These are phyloP conservation scores for Arthrobotrys pseudoclavata DNA, from an alignment of 2,329 filamentous ascomycete genomes.

Conservation along the genomic window DNA sequence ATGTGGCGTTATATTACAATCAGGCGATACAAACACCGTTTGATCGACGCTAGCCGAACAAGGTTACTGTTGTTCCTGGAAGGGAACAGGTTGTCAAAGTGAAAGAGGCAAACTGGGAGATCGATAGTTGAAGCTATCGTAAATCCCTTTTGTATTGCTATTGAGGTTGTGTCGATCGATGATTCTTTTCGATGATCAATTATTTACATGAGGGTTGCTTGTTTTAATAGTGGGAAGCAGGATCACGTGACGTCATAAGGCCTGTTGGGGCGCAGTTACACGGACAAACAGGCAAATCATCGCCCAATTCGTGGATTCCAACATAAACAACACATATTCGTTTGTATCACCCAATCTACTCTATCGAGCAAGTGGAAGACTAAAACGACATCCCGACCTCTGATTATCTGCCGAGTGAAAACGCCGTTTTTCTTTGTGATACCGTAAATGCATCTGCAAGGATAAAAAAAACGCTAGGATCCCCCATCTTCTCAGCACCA, in stretches of 20 bases:
- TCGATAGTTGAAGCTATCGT: too few species aligned
- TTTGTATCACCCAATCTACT: neutral
- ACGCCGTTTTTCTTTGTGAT: neutral
- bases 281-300: neutral
- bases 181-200: too few species aligned
- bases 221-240: too few species aligned
- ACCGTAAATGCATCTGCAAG: neutral
- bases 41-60: conserved; percentile 7
- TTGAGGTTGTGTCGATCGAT: too few species aligned
- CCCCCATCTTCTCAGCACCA: conserved; percentile 6
- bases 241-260: too few species aligned
- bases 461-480: neutral
- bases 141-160: too few species aligned
- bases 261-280: too few species aligned
- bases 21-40: conserved; percentile 1
- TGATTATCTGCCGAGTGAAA: conserved; percentile 9
- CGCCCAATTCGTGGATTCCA: neutral
- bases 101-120: too few species aligned
- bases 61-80: too few species aligned
- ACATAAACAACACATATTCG: neutral
- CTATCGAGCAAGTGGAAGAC: conserved; percentile 9
- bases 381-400: conserved; percentile 21
- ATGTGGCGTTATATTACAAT: neutral
- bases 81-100: too few species aligned
- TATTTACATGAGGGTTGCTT: too few species aligned